A percentile compares a stretch with the other conserved stretches of the same genome.
phyloP scores from a whole-genome alignment of 2,329 filamentous ascomycete species.

The Sclerotinia borealis region DNA sequence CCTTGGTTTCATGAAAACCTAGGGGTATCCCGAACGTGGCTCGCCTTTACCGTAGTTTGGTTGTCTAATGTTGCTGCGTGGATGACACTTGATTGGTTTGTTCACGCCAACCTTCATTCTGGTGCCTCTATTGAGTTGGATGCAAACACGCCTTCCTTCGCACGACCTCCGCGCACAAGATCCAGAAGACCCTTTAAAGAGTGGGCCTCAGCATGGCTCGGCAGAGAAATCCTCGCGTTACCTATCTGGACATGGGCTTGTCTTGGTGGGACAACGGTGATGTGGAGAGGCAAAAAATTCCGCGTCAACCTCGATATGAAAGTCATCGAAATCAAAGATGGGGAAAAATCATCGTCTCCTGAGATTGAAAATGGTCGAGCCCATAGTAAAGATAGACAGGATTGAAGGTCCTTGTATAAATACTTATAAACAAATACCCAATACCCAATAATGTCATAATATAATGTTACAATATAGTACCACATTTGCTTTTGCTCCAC shows the following conservation, averaged over 20 bases:
- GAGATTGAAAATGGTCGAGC: conserved; percentile 17
- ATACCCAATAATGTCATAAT: background rate
- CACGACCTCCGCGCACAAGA: conserved; percentile 52
- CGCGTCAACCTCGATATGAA: conserved; percentile 78
- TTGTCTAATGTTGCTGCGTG: conserved; percentile 57
- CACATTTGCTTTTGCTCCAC: background rate
- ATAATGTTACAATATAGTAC: background rate
- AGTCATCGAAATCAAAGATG: conserved; percentile 49
- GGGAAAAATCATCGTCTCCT: conserved; percentile 8
- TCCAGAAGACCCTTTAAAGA: conserved; percentile 53
- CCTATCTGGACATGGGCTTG: conserved; percentile 91
- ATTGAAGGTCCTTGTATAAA: conserved; percentile 16
- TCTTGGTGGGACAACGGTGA: conserved; percentile 77
- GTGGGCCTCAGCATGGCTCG: conserved; percentile 81
- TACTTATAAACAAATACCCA: too few species aligned
- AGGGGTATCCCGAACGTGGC: conserved; percentile 60
- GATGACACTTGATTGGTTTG: conserved; percentile 68
- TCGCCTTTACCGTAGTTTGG: conserved; percentile 61
- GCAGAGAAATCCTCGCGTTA: conserved; percentile 73
- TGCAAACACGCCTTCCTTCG: conserved; percentile 68
- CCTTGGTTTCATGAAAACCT: conserved; percentile 52
- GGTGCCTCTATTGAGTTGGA: conserved; percentile 65
- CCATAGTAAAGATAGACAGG: conserved; percentile 27
- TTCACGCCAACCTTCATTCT: conserved; percentile 70
- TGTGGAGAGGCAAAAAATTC: conserved; percentile 81